These are phyloP conservation scores for Colletotrichum chrysophilum DNA, from an alignment of 2,329 filamentous ascomycete genomes.

Conservation along the genomic window DNA sequence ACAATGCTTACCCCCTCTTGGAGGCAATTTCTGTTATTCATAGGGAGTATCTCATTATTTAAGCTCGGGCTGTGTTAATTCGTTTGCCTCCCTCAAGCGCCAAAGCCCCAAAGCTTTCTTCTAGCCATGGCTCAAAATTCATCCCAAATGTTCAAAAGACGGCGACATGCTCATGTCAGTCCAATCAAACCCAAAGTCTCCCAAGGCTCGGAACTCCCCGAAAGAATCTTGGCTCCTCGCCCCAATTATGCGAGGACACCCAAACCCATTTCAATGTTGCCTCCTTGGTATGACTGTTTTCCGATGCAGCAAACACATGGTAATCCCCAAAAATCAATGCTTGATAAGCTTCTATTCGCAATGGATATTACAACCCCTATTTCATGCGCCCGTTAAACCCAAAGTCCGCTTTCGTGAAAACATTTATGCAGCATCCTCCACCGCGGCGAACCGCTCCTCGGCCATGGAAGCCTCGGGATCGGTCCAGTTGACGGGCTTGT, in stretches of 20 bases:
- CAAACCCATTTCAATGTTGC: not conserved
- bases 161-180: not conserved
- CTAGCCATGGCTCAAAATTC: not conserved
- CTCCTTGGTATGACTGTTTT: not conserved
- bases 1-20: not conserved
- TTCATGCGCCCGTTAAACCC: not conserved
- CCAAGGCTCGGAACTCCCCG: not conserved
- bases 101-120: not conserved
- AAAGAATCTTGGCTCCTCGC: not conserved
- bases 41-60: not conserved
- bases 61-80: not conserved
- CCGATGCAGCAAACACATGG: not conserved
- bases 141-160: not conserved
- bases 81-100: not conserved
- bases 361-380: not conserved
- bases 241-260: not conserved
- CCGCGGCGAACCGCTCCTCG: slow-evolving; percentile 29
- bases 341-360: not conserved
- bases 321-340: not conserved
- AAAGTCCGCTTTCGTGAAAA: not conserved
- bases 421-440: not conserved
- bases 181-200: not conserved
- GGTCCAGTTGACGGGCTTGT: slow-evolving; percentile 61
- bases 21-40: not conserved
- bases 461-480: slow-evolving; percentile 40